Evolutionary conservation across 768 basidiomycete species (phyloP), one percentile per base, ranked within the genome.

Genomic region (Suillus subluteus): DNA sequence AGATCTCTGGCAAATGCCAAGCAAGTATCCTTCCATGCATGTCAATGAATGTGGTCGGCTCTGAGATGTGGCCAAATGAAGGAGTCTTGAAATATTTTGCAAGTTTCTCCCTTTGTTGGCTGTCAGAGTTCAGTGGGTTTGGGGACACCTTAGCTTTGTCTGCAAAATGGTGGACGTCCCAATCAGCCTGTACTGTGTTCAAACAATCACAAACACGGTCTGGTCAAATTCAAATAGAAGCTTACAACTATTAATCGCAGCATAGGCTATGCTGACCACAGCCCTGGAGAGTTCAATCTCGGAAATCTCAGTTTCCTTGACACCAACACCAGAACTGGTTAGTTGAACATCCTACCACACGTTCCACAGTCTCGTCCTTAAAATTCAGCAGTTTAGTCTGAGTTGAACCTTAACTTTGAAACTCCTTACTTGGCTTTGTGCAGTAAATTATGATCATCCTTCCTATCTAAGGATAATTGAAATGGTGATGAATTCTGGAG

Each of bases 211-310:
- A 54, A 54, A 30, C 3, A 4, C 52, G 30, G 1, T 4, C 6
- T 54, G 30, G 8, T 54, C 52, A 54, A 54, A 54, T 54, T 54
- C 52, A 32, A 32, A 54, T 18, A 54, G 16, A 54, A 32, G 26
- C 52, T 54, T 54, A 54, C 16, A 9, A 30, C 52, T 54, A 54
- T 54, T 54, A 54, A 54, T 16, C 0, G 7, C 1, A 0, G 52
- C 30, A 32, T 54, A 54, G 2, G 52, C 52, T 18, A 54, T 54
- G 16, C 30, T 32, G 30, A 5, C 52, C 1, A 16, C 52, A 54
- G 52, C 52, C 52, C 52, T 54, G 26, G 52, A 54, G 52, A 54
- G 52, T 54, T 54, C 30, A 32, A 54, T 54, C 52, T 54, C 16
- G 0, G 52, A 18, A 9, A 32, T 54, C 8, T 9, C 16, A 0